phyloP scores from a whole-genome alignment of 495 filamentous ascomycete genomes.

The Xylaria scruposa region DNA sequence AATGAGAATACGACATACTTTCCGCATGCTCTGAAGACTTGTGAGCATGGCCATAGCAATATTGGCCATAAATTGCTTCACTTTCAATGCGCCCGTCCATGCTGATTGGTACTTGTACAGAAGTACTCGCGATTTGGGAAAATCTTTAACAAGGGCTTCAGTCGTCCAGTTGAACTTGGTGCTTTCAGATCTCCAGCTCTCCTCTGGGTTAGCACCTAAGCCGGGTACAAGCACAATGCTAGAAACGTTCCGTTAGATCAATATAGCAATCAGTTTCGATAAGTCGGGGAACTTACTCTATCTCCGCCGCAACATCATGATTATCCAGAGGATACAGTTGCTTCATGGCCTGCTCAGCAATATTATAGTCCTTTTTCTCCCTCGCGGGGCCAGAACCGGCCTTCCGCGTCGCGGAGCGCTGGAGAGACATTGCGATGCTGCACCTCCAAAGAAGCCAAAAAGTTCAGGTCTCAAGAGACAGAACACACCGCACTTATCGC shows the following conservation, averaged over 20 bases:
- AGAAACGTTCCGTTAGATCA: slow-evolving; percentile 18
- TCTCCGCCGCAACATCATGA: slow-evolving; percentile 33
- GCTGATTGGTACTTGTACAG: slow-evolving; percentile 45
- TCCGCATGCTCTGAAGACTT: slow-evolving; percentile 36
- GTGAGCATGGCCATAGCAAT: slow-evolving; percentile 41
- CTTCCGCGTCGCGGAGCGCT: slow-evolving; percentile 40
- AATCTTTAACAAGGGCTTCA: slow-evolving; percentile 40
- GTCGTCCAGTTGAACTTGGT: slow-evolving; percentile 65
- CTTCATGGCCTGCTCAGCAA: slow-evolving; percentile 40
- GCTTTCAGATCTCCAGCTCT: slow-evolving; percentile 64
- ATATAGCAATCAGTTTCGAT: neutral
- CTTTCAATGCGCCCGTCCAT: slow-evolving; percentile 41
- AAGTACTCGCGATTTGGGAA: slow-evolving; percentile 40
- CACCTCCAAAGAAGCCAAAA: neutral
- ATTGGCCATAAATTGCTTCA: slow-evolving; percentile 44
- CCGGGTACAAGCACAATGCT: slow-evolving; percentile 69
- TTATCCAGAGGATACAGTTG: slow-evolving; percentile 41
- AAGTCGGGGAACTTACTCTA: slow-evolving; percentile 34
- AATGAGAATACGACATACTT: slow-evolving; percentile 28
- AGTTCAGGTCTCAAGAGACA: neutral
- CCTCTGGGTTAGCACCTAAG: slow-evolving; percentile 65
- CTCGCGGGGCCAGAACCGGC: slow-evolving; percentile 34
- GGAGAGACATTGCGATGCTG: slow-evolving; percentile 36
- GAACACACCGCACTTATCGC: neutral
- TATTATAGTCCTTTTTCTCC: slow-evolving; percentile 40